Base-by-base conservation (phyloP, 768 basidiomycete species). In the Kockovaella imperatae region DNA sequence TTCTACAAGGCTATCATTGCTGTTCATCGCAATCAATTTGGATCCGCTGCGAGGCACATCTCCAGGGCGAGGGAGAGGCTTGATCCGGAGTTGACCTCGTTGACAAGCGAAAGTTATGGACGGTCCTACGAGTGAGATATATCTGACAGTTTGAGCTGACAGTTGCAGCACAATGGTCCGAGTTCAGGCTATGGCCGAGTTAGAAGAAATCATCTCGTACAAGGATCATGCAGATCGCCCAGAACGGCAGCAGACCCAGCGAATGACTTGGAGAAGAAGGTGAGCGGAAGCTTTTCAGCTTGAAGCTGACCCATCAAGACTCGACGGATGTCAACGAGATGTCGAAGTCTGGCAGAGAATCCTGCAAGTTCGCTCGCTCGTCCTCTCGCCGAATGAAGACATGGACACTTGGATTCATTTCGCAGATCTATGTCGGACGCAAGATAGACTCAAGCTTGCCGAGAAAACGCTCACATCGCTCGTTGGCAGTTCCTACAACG, bases 271-370 rank as follows among this genome's bases (percentile, higher is more conserved):
- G 95, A 88, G 93, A 82, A 90, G 89, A 66, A 78, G 93, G 88
- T 87, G 50, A 55, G n/a, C n/a, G n/a, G n/a, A n/a, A n/a, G 75
- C 50, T 29, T 24, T 28, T 30, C 13, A 18, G 7, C 38, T 5
- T 24, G 14, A 24, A 34, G 30, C 24, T 18, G n/a, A 52, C 23
- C 47, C 24, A 52, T n/a, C 5, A 2, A 91, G 91, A 50, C 72
- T 99, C 32, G 84, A 87, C 74, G 95, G 90, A 1, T 96, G 91
- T 72, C 90, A 97, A 65, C 87, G 88, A 20, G 95, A 97, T 61
- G 93, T 97, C 28, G 95, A 99, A 72, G 89, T 95, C 4, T 99
- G 95, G 95, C 95, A 97, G 69, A 82, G 93, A 17, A 87, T 97
- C 45, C 75, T 99, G 7, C 93, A 96, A 75, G 89, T 99, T 41